Base-by-base conservation (phyloP, 2,329 filamentous ascomycete species). In the Akanthomyces muscarius region DNA sequence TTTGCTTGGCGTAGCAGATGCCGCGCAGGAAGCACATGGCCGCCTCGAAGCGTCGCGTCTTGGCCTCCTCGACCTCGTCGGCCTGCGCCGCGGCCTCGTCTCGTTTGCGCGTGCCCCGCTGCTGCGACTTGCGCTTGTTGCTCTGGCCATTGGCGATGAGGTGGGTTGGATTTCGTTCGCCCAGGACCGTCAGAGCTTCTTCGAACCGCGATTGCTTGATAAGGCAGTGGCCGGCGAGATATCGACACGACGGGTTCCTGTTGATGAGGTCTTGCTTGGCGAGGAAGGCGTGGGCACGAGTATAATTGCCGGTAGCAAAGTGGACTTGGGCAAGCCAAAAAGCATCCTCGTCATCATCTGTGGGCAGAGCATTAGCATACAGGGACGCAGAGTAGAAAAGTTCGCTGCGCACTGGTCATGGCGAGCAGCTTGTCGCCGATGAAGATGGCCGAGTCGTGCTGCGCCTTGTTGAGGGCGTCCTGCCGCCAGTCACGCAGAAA, bases 281-380 rank as follows among this genome's bases (percentile, higher is more conserved):
- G 65, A 99, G 86, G 67, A 97, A 90, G 28, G 91, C 85, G 70
- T 97, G 89, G 3, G 95, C 93, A 70, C 95, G 90, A 10, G 90
- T 95, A 76, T 96, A 97, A 80, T 98, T 97, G 70, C 92, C 93
- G 55, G 92, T 95, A 58, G 89, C 90, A 78, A 98, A 99, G 77
- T 99, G 94, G 44, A 97, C 92, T 77, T 98, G 94, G n/a, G 95
- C 95, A 50, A 99, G 88, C 89, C 92, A 97, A 73, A 97, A 97
- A 47, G 93, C 94, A 75, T 99, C 95, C 67, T 91, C 89, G 71
- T 97, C 92, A 74, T 94, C 90, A 72, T 93, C 95, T 97, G 68
- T 42, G 23, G 36, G 21, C 14, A 25, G 6, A 16, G 7, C 16
- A 23, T 60, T 44, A 52, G 45, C 23, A 25, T 14, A 33, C 21